Percentiles rank a stretch among this genome's conserved stretches.
Conservation (phyloP, 768 basidiomycete genomes). For the Lactifluus pinguis region DNA sequence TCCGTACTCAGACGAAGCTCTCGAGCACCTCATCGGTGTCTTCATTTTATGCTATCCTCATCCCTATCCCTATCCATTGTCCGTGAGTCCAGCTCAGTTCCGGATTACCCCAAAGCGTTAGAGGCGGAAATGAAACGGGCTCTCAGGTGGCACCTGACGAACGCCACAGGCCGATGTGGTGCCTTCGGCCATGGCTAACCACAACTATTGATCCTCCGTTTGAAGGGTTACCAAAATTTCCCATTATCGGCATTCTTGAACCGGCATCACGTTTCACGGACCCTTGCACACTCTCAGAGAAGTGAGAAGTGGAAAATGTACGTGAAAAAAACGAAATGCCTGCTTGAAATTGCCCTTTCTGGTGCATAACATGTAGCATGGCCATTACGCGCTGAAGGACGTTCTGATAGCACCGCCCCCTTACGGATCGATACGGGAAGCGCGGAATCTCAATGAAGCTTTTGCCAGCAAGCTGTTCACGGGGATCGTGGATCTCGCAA, state of each 20-base stretch:
- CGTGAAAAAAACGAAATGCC: background rate
- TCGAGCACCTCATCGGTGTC: background rate
- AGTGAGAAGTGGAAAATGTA: background rate
- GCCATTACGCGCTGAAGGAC: background rate
- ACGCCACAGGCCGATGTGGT: constrained; percentile 15
- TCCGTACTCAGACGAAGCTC: background rate
- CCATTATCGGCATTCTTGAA: background rate
- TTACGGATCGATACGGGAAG: constrained; percentile 15
- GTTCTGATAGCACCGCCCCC: background rate
- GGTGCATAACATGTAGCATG: background rate
- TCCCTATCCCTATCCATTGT: constrained; percentile 1
- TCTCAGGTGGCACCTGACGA: constrained; percentile 11
- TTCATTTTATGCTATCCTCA: background rate
- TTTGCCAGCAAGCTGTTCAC: background rate
- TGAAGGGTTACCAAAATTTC: background rate
- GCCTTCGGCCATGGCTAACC: constrained; percentile 1
- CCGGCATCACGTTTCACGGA: background rate
- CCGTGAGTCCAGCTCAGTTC: background rate
- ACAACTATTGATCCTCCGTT: background rate
- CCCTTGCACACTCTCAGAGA: background rate
- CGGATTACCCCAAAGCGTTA: constrained; percentile 3
- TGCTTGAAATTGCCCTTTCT: background rate
- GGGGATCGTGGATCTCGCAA: constrained; percentile 5
- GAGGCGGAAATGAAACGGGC: constrained; percentile 4
- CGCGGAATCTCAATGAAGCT: constrained; percentile 5